Evolutionary conservation across 257 asterid species (phyloP), one percentile per base, ranked within the genome.

Genomic region (Ehretia macrophylla): DNA sequence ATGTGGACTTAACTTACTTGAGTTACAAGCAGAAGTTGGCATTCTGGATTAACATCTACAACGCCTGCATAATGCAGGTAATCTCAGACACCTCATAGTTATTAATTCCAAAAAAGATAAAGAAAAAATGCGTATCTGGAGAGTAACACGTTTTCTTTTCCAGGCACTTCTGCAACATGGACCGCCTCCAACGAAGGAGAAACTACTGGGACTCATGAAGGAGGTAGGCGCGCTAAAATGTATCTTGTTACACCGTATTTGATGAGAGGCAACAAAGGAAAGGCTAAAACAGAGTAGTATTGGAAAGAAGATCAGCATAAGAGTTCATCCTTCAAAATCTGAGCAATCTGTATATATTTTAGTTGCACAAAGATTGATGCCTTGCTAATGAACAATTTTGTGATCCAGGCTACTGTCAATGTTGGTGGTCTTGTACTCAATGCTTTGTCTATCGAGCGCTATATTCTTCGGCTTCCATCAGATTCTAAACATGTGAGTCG

Each of bases 21-120:
- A 76, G 77, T 64, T 85, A 88, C 88, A 92, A 86, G 83, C 95
- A 88, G 76, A 92, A 88, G 81, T 66, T 92, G 71, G 95, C 98
- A 38, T 91, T 91, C 74, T 88, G 97, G 98, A 88, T 92, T 69
- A 88, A 88, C 68, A 69, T 83, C 40, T 86, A 88, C 55, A 88
- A 92, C 9, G 95, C 85, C 71, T 73, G 96, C 70, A 67, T 88
- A 77, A 86, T 92, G 96, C 79, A 92, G 81, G 99, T 88, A 10
- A 42, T 42, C 68, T 75, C 63, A 81, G 56, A 75, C 70, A 61
- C 62, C 59, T 67, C 44, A n/a, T 65, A 40, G 17, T 40, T 10
- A 45, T 27, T 45, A 45, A 22, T 22, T 1, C 47, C 3, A 10
- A 42, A 55, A 16, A 27, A 6, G 11, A 17, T 55, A 38, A 22